Percentiles rank a stretch among this genome's conserved stretches.
Evolutionary conservation across 148 eudicot genomes (phyloP).

Genomic region (Amaranthus palmeri): DNA sequence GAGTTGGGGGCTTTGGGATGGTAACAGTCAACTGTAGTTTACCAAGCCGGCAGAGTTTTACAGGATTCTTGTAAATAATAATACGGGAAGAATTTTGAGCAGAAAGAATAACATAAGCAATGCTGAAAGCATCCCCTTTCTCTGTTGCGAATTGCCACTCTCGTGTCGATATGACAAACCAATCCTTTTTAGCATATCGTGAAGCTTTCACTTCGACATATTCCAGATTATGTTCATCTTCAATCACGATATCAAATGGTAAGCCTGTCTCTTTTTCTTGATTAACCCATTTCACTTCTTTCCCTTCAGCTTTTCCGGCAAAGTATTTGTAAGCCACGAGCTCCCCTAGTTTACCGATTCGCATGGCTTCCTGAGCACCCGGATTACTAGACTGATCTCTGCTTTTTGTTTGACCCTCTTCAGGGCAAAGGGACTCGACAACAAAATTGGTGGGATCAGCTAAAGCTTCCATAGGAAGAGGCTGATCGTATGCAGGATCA

Average conservation of each 20-base stretch:
- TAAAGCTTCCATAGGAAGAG: constrained; percentile 19
- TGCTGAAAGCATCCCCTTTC: constrained; percentile 67
- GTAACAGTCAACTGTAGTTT: constrained; percentile 57
- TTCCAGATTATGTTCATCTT: constrained; percentile 39
- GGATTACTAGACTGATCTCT: constrained; percentile 33
- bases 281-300: constrained; percentile 69
- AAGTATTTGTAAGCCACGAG: constrained; percentile 65
- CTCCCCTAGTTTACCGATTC: constrained; percentile 77
- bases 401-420: constrained; percentile 25
- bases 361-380: constrained; percentile 39
- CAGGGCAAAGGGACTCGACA: constrained; percentile 34
- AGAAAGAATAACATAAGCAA: constrained; percentile 61
- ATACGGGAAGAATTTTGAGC: constrained; percentile 40
- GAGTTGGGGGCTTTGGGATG: constrained; percentile 30
- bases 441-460: constrained; percentile 31
- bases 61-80: constrained; percentile 61
- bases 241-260: constrained; percentile 70
- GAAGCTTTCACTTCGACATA: constrained; percentile 90
- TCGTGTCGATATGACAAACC: constrained; percentile 66
- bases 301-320: constrained; percentile 29
- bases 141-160: constrained; percentile 92
- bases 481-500: constrained; percentile 18
- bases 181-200: constrained; percentile 51
- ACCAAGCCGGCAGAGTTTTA: constrained; percentile 54
- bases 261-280: constrained; percentile 66